These are phyloP conservation scores for Vinca major DNA, from an alignment of 305 asterid species.

Conservation along the genomic window DNA sequence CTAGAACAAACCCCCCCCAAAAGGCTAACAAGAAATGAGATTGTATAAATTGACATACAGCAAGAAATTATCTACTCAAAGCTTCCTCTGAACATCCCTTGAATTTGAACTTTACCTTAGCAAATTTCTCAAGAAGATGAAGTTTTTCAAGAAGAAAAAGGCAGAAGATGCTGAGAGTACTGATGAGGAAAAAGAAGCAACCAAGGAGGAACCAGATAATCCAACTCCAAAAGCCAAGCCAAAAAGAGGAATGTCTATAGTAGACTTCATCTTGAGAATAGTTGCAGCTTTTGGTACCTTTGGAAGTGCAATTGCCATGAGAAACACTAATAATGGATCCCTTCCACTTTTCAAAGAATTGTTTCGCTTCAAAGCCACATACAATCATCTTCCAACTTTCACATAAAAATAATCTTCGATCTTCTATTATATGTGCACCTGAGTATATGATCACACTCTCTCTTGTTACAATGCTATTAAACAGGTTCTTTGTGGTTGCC, in stretches of 20 bases:
- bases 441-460: too few species aligned
- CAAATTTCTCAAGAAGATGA: not conserved
- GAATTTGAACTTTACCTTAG: not conserved
- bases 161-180: not conserved
- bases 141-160: slow-evolving; percentile 9
- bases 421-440: not conserved
- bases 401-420: slow-evolving; percentile 24
- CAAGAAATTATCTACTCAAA: not conserved
- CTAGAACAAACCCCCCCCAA: not conserved
- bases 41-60: slow-evolving; percentile 2
- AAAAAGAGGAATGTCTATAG: slow-evolving; percentile 35
- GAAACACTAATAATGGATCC: slow-evolving; percentile 34
- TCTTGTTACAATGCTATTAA: not conserved
- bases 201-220: slow-evolving; percentile 5
- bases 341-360: slow-evolving; percentile 41
- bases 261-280: slow-evolving; percentile 40
- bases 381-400: slow-evolving; percentile 45
- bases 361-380: slow-evolving; percentile 36
- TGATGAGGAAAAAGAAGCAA: not conserved
- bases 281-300: slow-evolving; percentile 37
- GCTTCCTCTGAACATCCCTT: too few species aligned
- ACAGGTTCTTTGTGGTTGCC: slow-evolving; percentile 61
- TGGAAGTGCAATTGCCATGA: slow-evolving; percentile 55
- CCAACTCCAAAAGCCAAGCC: slow-evolving; percentile 10
- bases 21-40: not conserved